Evolutionary conservation across 2,329 filamentous ascomycete species (phyloP), one percentile per base, ranked within the genome.

Genomic region (Cercospora janseana): DNA sequence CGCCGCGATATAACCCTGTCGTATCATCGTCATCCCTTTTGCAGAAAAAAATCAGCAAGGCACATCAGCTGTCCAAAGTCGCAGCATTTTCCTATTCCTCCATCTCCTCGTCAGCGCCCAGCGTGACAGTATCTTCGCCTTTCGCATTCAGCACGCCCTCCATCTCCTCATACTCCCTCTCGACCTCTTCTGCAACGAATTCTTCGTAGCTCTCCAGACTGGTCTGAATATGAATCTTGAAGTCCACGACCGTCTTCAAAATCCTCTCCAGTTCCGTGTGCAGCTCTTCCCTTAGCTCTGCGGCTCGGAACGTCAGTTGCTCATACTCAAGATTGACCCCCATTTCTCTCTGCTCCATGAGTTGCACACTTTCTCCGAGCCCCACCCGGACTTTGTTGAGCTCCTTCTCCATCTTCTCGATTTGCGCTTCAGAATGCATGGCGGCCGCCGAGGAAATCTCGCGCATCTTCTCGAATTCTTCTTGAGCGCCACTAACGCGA

Each of bases 401-500:
- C 69, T 98, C 91, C 71, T 95, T 96, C 72, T 98, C 93, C 86
- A 96, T 94, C 75, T 93, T 93, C 71, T 98, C 93, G 63, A 98
- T 95, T 69, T 97, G 92, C 6, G 91, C 83, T 67, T 97, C 93
- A 2, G 85, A 88, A 6, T 85, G 86, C 67, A 92, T 81, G 72
- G 94, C 94, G 68, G 95, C 89, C 13, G 90, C 88, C 37, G 81
- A 87, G 6, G 87, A 92, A 52, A 82, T 81, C 56, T 73, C 93
- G 66, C 92, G 92, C 15, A 89, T 91, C 71, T 88, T 90, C 65
- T 96, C 90, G 66, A 95, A 94, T 67, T 96, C 91, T 64, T 95
- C 88, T 67, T 95, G 87, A 0, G 92, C 91, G 13, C 88, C 88
- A 26, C 88, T 82, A 37, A 95, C 87, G 34, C 87, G 82, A 69